These are phyloP conservation scores for Talaromyces pinophilus DNA, from an alignment of 2,329 filamentous ascomycete species.

Conservation along the genomic window DNA sequence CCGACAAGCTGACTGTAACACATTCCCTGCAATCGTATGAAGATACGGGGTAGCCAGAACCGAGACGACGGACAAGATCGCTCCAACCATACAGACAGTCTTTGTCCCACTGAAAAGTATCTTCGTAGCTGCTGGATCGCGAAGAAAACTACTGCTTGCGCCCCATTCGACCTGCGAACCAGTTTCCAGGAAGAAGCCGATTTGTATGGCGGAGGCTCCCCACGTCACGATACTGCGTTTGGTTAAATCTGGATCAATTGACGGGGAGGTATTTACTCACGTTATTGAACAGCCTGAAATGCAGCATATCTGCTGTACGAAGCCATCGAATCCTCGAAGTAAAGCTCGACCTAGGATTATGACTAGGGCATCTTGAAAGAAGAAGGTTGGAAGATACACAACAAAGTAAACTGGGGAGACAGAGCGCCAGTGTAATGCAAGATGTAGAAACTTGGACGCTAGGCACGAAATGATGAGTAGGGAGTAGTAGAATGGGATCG, in stretches of 20 bases:
- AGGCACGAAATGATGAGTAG: constrained; percentile 37
- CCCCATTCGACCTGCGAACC: constrained; percentile 45
- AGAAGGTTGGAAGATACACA: constrained; percentile 43
- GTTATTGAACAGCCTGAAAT: constrained; percentile 32
- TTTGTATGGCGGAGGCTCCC: constrained; percentile 38
- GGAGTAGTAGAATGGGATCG: constrained; percentile 33
- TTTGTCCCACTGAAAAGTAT: constrained; percentile 40
- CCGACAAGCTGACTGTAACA: not conserved
- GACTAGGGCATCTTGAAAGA: constrained; percentile 38
- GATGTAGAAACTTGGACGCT: constrained; percentile 37
- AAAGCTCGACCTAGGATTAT: constrained; percentile 34
- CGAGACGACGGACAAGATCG: constrained; percentile 32
- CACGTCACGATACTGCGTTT: constrained; percentile 33
- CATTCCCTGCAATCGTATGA: constrained; percentile 26
- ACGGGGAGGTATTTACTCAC: constrained; percentile 26
- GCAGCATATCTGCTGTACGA: constrained; percentile 31
- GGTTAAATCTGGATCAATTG: too few species aligned
- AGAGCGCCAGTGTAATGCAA: constrained; percentile 36
- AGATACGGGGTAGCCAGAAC: constrained; percentile 34
- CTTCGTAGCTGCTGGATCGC: constrained; percentile 41
- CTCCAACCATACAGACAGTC: constrained; percentile 31
- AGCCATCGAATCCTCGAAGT: constrained; percentile 30
- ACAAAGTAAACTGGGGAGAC: constrained; percentile 37
- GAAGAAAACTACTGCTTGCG: constrained; percentile 38
- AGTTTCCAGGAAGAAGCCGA: constrained; percentile 45